Evolutionary conservation across 371 early-diverging fungal genomes (phyloP).

Genomic region (Blyttiomyces sp.): DNA sequence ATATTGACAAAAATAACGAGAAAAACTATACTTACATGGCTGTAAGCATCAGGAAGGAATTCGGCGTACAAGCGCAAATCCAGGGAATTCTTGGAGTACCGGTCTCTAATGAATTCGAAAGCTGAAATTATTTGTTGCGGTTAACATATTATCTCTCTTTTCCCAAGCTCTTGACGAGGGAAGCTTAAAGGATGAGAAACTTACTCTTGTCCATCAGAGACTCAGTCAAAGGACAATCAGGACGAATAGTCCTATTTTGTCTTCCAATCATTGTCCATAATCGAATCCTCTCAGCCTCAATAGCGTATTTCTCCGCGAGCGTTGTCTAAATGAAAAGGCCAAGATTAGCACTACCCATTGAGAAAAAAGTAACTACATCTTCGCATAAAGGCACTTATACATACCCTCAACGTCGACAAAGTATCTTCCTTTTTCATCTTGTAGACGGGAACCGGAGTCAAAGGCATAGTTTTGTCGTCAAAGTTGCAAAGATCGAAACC

Average conservation of each 20-base stretch:
- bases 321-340: constrained; percentile 17
- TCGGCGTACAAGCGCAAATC: constrained; percentile 60
- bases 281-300: constrained; percentile 59
- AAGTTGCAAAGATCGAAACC: constrained; percentile 82
- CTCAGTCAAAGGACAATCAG: constrained; percentile 60
- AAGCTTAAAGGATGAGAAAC: constrained; percentile 25
- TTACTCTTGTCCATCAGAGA: constrained; percentile 32
- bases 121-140: too few relatives aligned
- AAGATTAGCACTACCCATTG: background rate
- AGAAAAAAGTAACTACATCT: background rate
- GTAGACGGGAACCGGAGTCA: constrained; percentile 33
- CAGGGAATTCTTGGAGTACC: constrained; percentile 29
- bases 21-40: too few relatives aligned
- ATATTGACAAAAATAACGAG: too few relatives aligned
- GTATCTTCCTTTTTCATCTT: constrained; percentile 60
- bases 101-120: constrained; percentile 47
- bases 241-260: constrained; percentile 81
- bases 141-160: too few relatives aligned
- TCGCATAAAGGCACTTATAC: background rate
- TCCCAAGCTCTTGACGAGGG: background rate
- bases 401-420: constrained; percentile 51
- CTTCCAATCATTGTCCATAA: constrained; percentile 82
- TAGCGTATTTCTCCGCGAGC: constrained; percentile 49
- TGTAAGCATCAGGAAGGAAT: too few relatives aligned
- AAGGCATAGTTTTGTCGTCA: constrained; percentile 43